phyloP scores from a whole-genome alignment of 176 grass and related monocot species.

The Luzula sylvatica region DNA sequence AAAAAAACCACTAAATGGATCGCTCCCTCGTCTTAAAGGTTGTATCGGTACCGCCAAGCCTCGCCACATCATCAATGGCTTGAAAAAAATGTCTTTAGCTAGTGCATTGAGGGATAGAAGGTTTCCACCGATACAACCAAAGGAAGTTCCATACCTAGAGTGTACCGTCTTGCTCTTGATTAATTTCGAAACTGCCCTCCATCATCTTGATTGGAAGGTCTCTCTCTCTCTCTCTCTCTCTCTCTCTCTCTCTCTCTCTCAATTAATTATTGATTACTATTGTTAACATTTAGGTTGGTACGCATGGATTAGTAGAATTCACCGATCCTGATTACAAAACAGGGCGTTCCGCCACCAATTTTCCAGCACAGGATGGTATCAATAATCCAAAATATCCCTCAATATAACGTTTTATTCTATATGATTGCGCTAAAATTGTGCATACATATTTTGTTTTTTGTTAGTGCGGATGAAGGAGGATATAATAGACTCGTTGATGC shows the following conservation, averaged over 20 bases:
- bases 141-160: slow-evolving; percentile 84
- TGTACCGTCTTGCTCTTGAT: slow-evolving; percentile 87
- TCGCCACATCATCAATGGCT: slow-evolving; percentile 68
- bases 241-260: background rate
- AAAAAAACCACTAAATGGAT: slow-evolving; percentile 90
- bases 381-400: background rate
- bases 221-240: background rate
- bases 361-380: slow-evolving; percentile 94
- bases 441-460: no score
- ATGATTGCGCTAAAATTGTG: background rate
- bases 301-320: slow-evolving; percentile 97
- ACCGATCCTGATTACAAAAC: slow-evolving; percentile 69
- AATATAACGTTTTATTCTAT: background rate
- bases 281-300: slow-evolving; percentile 85
- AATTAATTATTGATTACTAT: slow-evolving; percentile 1
- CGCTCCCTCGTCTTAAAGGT: slow-evolving; percentile 72
- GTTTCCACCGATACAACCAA: slow-evolving; percentile 78
- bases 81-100: slow-evolving; percentile 77
- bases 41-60: slow-evolving; percentile 95
- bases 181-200: slow-evolving; percentile 61
- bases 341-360: slow-evolving; percentile 73
- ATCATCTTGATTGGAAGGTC: slow-evolving; percentile 98
- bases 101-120: slow-evolving; percentile 87
- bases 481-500: slow-evolving; percentile 90
- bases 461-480: slow-evolving; percentile 77